Base-by-base conservation (phyloP, 345 rosid species). In the Reutealis trisperma region DNA sequence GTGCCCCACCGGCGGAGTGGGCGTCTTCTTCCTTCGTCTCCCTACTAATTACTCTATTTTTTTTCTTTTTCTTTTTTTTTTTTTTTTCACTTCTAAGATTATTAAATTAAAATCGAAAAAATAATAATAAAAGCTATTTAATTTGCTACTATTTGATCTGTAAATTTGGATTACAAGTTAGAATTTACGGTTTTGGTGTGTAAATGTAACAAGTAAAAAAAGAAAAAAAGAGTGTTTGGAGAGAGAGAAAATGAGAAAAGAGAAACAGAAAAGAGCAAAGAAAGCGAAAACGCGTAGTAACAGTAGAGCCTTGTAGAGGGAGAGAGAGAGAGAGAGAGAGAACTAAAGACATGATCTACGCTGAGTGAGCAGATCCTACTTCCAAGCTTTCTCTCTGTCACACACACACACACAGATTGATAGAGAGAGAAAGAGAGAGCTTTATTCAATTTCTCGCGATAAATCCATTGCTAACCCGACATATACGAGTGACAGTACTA, bases 321-420 rank as follows among this genome's bases (percentile, higher is more conserved):
- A 14, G n/a, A 25, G 18, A 30, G 64, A 27, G 25, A 22, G 0
- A 34, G 32, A n/a, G n/a, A n/a, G n/a, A n/a, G n/a, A n/a, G n/a
- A n/a, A n/a, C 18, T 19, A 12, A 44, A 68, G 75, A 79, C 78
- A 74, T 55, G 51, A 79, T 82, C 62, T 63, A 63, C 72, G 72
- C 83, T 76, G 81, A 83, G 82, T 85, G 75, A 72, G 54, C 68
- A 80, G 87, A 82, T 82, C 82, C 78, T 74, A 37, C 41, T 75
- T 85, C 32, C 22, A 21, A 15, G 70, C 24, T 41, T 11, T 58
- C 9, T 58, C 5, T 63, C 16, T 30, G 14, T 25, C 10, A 37
- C 19, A 15, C 16, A 30, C 11, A 22, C 30, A 34, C 41, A 32
- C 37, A 32, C 54, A 42, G 25, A 22, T 68, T 58, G 13, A 55